Conservation (phyloP, 306 rosid species). For the Hippophae rhamnoides region DNA sequence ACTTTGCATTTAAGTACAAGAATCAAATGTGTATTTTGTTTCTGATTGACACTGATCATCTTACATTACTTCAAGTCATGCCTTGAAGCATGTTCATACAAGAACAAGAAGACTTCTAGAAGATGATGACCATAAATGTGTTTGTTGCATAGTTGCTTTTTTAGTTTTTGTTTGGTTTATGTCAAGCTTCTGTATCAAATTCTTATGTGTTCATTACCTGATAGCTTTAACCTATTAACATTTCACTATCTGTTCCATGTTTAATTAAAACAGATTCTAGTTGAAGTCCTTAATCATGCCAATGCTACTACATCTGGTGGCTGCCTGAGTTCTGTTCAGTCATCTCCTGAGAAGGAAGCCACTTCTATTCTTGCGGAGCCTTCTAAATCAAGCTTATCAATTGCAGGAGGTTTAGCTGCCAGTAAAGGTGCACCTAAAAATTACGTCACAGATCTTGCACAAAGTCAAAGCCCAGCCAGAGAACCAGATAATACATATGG, state of each 20-base stretch:
- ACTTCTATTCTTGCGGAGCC: conserved; percentile 70
- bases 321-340: conserved; percentile 43
- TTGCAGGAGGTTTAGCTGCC: conserved; percentile 79
- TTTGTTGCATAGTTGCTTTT: neutral
- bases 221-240: conserved; percentile 19
- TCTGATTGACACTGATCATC: no score
- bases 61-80: no score
- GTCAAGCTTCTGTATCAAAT: neutral
- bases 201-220: conserved; percentile 6
- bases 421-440: conserved; percentile 64
- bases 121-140: neutral
- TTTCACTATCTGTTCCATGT: conserved; percentile 21
- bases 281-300: conserved; percentile 67
- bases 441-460: conserved; percentile 42
- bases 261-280: conserved; percentile 61
- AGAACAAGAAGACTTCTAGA: neutral
- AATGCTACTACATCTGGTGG: conserved; percentile 34
- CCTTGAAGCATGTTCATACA: no score
- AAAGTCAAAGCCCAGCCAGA: conserved; percentile 53
- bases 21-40: no score
- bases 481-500: conserved; percentile 58
- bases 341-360: conserved; percentile 56
- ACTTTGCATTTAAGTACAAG: no score
- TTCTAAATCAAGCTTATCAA: conserved; percentile 61
- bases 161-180: neutral